A percentile compares a stretch with the other conserved stretches of the same genome.
These are phyloP conservation scores for Cercospora sp. DNA, from an alignment of 2,329 filamentous ascomycete genomes.

Conservation along the genomic window DNA sequence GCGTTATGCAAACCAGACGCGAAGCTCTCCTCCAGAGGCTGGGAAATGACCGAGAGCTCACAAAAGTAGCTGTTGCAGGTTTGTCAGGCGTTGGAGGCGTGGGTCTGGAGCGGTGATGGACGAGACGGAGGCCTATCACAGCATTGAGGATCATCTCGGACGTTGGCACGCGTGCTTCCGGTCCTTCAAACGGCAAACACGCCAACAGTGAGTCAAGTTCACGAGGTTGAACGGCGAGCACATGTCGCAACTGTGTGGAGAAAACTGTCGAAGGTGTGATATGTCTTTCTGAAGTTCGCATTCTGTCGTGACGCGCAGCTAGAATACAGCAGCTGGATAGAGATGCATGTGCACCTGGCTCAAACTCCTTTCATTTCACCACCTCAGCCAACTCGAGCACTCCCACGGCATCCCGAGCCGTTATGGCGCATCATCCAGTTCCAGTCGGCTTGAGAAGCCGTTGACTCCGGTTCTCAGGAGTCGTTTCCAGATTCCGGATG, in stretches of 20 bases:
- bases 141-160: background rate
- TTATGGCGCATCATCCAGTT: background rate
- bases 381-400: background rate
- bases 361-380: background rate
- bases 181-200: background rate
- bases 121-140: background rate
- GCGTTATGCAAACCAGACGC: background rate
- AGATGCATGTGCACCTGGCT: background rate
- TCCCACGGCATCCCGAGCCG: background rate
- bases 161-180: background rate
- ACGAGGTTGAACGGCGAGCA: background rate
- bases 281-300: background rate
- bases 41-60: background rate
- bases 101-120: background rate
- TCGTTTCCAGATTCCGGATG: constrained; percentile 9
- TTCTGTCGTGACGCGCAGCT: background rate
- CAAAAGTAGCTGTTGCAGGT: background rate
- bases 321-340: background rate
- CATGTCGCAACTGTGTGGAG: background rate
- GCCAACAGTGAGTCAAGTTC: background rate
- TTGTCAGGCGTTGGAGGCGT: background rate
- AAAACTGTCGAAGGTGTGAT: background rate
- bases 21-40: background rate
- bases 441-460: constrained; percentile 2
- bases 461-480: constrained; percentile 3